These are phyloP conservation scores for Carnegiea gigantea DNA, from an alignment of 179 eudicot species.

Conservation along the genomic window DNA sequence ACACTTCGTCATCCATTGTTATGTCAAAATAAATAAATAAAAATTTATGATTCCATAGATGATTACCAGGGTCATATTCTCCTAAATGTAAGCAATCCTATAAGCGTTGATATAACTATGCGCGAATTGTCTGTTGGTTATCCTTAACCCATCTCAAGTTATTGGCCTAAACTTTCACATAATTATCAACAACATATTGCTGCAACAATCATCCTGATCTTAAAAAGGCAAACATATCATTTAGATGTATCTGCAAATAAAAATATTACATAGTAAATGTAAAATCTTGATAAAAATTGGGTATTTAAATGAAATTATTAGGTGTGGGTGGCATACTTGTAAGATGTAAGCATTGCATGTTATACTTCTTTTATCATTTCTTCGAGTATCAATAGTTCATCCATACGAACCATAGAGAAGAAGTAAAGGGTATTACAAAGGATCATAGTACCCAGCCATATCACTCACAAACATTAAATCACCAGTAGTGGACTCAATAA, in stretches of 20 bases:
- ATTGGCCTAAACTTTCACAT: not conserved
- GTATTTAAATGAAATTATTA: not conserved
- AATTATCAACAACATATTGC: not conserved
- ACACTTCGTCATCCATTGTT: too few species aligned
- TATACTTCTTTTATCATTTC: not conserved
- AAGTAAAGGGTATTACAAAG: not conserved
- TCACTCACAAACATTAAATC: too few species aligned
- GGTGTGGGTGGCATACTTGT: not conserved
- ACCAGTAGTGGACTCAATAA: too few species aligned
- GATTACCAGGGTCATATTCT: not conserved
- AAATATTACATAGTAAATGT: too few species aligned
- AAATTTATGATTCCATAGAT: too few species aligned
- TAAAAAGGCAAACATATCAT: not conserved
- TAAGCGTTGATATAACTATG: not conserved
- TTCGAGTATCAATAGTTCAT: not conserved
- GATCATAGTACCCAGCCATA: too few species aligned
- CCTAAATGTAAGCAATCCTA: not conserved
- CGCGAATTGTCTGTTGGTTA: not conserved
- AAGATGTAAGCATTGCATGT: not conserved
- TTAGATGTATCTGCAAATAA: not conserved
- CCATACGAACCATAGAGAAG: constrained; percentile 12
- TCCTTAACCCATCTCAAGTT: not conserved
- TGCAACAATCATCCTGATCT: not conserved
- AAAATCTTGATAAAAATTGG: not conserved
- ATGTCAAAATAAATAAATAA: not conserved